These are phyloP conservation scores for Ogataea hybrid DNA, from an alignment of 1,139 yeast genomes.

Conservation along the genomic window DNA sequence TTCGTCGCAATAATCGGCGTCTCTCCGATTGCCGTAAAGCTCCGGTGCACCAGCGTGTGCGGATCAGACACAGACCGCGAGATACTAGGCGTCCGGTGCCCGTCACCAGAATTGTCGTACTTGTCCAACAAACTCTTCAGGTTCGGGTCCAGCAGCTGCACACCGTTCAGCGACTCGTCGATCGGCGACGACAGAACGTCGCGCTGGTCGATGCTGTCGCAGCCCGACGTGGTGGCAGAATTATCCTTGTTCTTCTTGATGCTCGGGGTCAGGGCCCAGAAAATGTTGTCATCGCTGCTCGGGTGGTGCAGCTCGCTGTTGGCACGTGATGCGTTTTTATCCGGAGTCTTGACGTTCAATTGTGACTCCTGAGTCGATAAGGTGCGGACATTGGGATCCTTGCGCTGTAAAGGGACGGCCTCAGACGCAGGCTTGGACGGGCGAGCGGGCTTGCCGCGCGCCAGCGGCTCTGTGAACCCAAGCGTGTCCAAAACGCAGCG, in stretches of 20 bases:
- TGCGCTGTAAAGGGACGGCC: too few relatives aligned
- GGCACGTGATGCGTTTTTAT: too few relatives aligned
- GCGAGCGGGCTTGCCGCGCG: too few relatives aligned
- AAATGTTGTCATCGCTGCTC: constrained; percentile 33
- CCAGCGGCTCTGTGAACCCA: too few relatives aligned
- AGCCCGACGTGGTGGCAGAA: constrained; percentile 10
- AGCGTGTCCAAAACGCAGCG: too few relatives aligned
- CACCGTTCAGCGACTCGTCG: constrained; percentile 12
- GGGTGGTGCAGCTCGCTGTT: constrained; percentile 20
- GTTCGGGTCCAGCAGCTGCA: constrained; percentile 26
- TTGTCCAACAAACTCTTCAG: constrained; percentile 25
- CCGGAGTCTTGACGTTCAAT: too few relatives aligned
- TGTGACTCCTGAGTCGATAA: too few relatives aligned
- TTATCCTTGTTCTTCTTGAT: constrained; percentile 11
- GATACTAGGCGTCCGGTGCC: constrained; percentile 12
- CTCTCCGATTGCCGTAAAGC: constrained; percentile 3
- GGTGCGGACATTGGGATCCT: too few relatives aligned
- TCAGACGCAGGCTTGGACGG: too few relatives aligned
- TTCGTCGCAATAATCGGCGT: constrained; percentile 26
- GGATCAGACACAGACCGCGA: constrained; percentile 28
- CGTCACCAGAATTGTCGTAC: constrained; percentile 17
- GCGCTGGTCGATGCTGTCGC: constrained; percentile 9
- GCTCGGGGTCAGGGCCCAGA: constrained; percentile 33
- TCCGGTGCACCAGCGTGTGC: constrained; percentile 12
- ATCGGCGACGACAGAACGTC: constrained; percentile 29